Base-by-base conservation (phyloP, 1,139 yeast genomes). In the Magnusiomyces suaveolens region DNA sequence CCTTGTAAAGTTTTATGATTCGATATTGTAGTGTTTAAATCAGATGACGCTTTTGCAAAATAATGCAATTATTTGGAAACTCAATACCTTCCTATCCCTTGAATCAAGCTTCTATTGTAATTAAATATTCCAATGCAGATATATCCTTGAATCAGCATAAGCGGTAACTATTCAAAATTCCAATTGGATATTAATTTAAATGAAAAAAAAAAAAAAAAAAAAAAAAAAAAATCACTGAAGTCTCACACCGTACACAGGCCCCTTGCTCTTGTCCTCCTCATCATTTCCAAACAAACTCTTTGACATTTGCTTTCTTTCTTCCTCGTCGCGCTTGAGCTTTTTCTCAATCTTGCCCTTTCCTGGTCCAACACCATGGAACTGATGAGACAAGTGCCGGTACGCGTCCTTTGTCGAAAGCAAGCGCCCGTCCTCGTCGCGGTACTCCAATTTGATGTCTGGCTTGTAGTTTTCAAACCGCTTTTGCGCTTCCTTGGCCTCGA, bases 321-420 rank as follows among this genome's bases (percentile, higher is more conserved):
- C 72, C 55, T 65, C 71, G 52, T 64, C 70, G 58, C 59, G 71
- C 65, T 65, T 69, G 53, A 63, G 61, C 60, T 65, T 69, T 65
- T 68, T 72, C 61, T 67, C 77, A 49, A 66, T 66, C 62, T 75
- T 76, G 51, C 67, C 69, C 55, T 74, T 73, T 43, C 79, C 75
- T 48, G 79, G 68, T 43, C 74, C 72, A 49, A 75, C 76, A 1
- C 96, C 97, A 67, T 92, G 97, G 70, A 88, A 90, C 61, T 84
- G 83, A 61, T 87, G 95, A 0, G 96, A 87, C 54, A 89, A 67
- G 58, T 82, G 81, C 69, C 88, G 90, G 72, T 82, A 90, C 0
- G 97, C 97, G 59, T 85, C 87, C 66, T 86, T 88, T 1, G 83
- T 76, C 48, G 75, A 73, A 52, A 92, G 69, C 24, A 75, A 75